Evolutionary conservation across 2,329 filamentous ascomycete species (phyloP).

Genomic region (Hypoxylon sp.): DNA sequence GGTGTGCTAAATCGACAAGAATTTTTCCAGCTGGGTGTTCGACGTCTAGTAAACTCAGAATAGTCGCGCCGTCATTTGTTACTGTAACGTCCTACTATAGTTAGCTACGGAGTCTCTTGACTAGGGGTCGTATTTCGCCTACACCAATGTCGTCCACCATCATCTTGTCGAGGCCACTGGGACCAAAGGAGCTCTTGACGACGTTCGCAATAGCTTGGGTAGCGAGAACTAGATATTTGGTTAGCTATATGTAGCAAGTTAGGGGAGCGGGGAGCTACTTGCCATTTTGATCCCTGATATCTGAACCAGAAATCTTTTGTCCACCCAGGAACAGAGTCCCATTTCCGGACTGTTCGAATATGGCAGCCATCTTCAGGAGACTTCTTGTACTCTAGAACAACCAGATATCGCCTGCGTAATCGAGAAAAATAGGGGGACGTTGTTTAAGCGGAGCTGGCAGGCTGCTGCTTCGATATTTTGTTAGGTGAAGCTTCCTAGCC

Average conservation of each 20-base stretch:
- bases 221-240: slow-evolving; percentile 77
- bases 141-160: slow-evolving; percentile 99
- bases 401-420: slow-evolving; percentile 11
- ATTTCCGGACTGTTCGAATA: slow-evolving; percentile 96
- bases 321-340: slow-evolving; percentile 97
- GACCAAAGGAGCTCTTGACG: slow-evolving; percentile 98
- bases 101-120: slow-evolving; percentile 48
- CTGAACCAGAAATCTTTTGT: slow-evolving; percentile 95
- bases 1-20: slow-evolving; percentile 94
- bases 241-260: slow-evolving; percentile 34
- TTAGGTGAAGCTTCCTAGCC: slow-evolving; percentile 39
- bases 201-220: slow-evolving; percentile 99
- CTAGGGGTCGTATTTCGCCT: slow-evolving; percentile 57
- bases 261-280: slow-evolving; percentile 54
- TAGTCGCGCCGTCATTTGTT: slow-evolving; percentile 98
- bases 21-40: slow-evolving; percentile 99
- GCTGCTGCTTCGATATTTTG: slow-evolving; percentile 48
- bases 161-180: slow-evolving; percentile 99
- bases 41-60: slow-evolving; percentile 93
- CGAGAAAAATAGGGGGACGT: slow-evolving; percentile 22
- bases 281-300: slow-evolving; percentile 98
- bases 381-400: slow-evolving; percentile 12
- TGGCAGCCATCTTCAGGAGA: slow-evolving; percentile 79
- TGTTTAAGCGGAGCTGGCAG: slow-evolving; percentile 35
- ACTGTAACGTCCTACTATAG: slow-evolving; percentile 88